Percentiles rank a stretch among this genome's conserved stretches.
phyloP scores from a whole-genome alignment of 352 stramenopile species.

The Elongisporangium senticosum region DNA sequence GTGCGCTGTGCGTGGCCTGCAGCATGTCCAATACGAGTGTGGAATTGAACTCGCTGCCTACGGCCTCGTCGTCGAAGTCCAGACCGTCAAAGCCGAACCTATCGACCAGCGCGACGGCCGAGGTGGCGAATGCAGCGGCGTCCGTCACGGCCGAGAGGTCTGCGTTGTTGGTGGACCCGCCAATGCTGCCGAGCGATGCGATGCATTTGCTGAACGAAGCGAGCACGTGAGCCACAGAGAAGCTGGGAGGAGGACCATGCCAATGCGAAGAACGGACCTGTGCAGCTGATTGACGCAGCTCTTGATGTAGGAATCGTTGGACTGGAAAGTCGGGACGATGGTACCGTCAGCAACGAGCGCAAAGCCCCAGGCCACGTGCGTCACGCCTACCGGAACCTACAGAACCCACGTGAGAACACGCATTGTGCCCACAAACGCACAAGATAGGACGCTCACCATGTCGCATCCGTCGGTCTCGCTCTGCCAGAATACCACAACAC shows the following conservation, averaged over 20 bases:
- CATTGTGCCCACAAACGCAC: neutral
- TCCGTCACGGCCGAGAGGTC: slow-evolving; percentile 46
- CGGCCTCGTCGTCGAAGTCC: slow-evolving; percentile 73
- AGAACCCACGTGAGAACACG: slow-evolving; percentile 1
- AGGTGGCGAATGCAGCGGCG: slow-evolving; percentile 37
- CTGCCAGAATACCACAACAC: slow-evolving; percentile 77
- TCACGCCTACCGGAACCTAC: slow-evolving; percentile 48
- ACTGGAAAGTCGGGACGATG: slow-evolving; percentile 56
- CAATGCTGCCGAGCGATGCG: slow-evolving; percentile 48
- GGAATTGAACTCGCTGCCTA: slow-evolving; percentile 48
- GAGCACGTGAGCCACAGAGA: neutral
- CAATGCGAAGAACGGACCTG: slow-evolving; percentile 9
- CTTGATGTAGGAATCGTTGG: slow-evolving; percentile 42
- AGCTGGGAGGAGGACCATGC: neutral
- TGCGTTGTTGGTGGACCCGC: slow-evolving; percentile 67
- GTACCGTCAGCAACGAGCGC: slow-evolving; percentile 48
- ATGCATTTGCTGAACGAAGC: slow-evolving; percentile 44
- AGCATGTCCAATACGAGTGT: slow-evolving; percentile 40
- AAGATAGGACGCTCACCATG: slow-evolving; percentile 16
- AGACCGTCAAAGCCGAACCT: slow-evolving; percentile 72
- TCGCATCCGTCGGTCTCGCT: slow-evolving; percentile 70
- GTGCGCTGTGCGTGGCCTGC: slow-evolving; percentile 33
- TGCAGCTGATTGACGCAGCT: slow-evolving; percentile 54
- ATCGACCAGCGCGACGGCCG: slow-evolving; percentile 33
- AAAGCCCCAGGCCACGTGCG: slow-evolving; percentile 71